Evolutionary conservation across 768 basidiomycete species (phyloP).

Genomic region (Agrocybe praecox): DNA sequence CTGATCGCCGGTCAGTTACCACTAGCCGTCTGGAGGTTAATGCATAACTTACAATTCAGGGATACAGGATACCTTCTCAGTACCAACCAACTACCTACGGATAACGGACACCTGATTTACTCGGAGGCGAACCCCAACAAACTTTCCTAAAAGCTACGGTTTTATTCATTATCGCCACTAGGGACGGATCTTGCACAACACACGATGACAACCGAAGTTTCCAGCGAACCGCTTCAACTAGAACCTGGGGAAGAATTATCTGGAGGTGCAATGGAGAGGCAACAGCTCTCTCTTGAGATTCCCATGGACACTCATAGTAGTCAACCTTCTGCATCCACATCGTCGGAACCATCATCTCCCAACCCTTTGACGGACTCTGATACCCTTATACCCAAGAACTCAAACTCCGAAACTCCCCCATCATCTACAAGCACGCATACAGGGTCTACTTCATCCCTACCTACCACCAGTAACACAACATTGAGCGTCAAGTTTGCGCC

Average conservation of each 20-base stretch:
- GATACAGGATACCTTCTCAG: no score
- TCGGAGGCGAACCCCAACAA: background rate
- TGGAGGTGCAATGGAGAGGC: background rate
- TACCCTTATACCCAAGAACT: conserved; percentile 8
- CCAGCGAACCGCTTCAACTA: background rate
- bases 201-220: background rate
- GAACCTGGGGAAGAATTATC: background rate
- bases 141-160: background rate
- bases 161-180: background rate
- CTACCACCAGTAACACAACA: conserved; percentile 9
- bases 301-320: conserved; percentile 8
- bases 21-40: no score
- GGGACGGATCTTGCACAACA: background rate
- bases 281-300: conserved; percentile 8
- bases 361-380: conserved; percentile 13
- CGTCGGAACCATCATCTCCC: conserved; percentile 19
- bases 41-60: no score
- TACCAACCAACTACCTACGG: no score
- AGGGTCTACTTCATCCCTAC: conserved; percentile 17
- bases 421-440: conserved; percentile 12
- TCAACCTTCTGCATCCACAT: conserved; percentile 14
- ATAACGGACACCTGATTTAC: background rate
- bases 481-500: conserved; percentile 61
- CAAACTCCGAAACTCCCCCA: conserved; percentile 9
- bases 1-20: background rate